Percentiles rank a stretch among this genome's conserved stretches.
Conservation (phyloP, 2,329 filamentous ascomycete species). For the Xylaria sp. region DNA sequence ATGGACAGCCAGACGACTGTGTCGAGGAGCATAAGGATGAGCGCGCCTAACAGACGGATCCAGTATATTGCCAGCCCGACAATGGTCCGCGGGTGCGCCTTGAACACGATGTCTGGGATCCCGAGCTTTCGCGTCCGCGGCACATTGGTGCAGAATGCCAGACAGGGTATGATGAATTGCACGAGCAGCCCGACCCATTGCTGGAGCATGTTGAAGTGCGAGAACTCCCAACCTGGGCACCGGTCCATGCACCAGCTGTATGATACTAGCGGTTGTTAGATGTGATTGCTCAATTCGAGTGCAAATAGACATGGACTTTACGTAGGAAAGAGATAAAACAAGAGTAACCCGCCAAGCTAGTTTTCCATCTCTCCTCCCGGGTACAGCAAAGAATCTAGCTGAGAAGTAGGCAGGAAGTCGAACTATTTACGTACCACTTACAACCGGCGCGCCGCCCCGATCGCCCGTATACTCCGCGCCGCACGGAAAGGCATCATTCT, state of each 20-base stretch:
- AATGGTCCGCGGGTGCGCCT: constrained; percentile 63
- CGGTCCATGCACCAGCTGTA: constrained; percentile 39
- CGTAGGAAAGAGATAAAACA: neutral
- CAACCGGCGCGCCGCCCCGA: constrained; percentile 30
- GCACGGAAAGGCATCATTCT: constrained; percentile 37
- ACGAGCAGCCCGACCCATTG: constrained; percentile 45
- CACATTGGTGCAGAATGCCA: constrained; percentile 45
- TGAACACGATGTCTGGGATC: constrained; percentile 54
- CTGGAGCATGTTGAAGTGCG: constrained; percentile 33
- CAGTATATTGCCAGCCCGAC: constrained; percentile 39
- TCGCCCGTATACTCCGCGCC: constrained; percentile 36
- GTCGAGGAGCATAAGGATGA: constrained; percentile 35
- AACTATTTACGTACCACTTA: constrained; percentile 25
- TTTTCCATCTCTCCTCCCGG: neutral
- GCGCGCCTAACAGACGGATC: constrained; percentile 35
- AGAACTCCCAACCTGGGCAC: constrained; percentile 42
- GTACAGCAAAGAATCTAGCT: neutral
- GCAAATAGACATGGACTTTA: neutral
- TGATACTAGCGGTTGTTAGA: constrained; percentile 27
- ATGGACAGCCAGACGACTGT: constrained; percentile 39
- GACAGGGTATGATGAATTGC: constrained; percentile 44
- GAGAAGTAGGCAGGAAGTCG: no score
- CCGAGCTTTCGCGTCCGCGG: constrained; percentile 41
- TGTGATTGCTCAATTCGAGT: neutral
- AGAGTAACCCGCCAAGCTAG: neutral